Conservation (phyloP, 371 early-diverging fungal species). For the Mycotypha africana region DNA sequence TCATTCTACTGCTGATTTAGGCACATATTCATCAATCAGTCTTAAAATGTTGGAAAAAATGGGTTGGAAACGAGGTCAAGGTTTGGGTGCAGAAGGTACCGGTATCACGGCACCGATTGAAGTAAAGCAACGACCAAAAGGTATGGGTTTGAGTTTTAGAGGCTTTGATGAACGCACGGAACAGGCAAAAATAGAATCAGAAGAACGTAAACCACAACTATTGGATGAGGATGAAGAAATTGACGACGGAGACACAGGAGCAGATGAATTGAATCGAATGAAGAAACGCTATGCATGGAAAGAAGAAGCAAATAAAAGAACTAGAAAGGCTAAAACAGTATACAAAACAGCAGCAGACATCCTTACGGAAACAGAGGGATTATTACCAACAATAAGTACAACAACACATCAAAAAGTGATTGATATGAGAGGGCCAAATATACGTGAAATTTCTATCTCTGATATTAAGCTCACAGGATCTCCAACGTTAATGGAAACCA, state of each 20-base stretch:
- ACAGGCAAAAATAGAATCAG: constrained; percentile 46
- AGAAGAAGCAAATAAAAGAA: constrained; percentile 1
- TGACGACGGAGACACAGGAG: constrained; percentile 12
- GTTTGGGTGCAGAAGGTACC: constrained; percentile 72
- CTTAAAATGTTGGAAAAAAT: constrained; percentile 79
- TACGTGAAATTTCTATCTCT: constrained; percentile 53
- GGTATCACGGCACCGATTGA: constrained; percentile 91
- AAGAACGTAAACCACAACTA: constrained; percentile 15
- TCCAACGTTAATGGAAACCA: constrained; percentile 42
- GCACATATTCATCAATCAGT: constrained; percentile 78
- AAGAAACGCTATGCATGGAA: constrained; percentile 51
- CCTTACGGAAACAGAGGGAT: constrained; percentile 18
- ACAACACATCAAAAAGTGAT: constrained; percentile 60
- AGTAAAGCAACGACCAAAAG: constrained; percentile 72
- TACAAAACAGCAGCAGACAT: constrained; percentile 78
- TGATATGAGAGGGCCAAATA: constrained; percentile 76
- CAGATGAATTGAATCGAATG: not conserved
- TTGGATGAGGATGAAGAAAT: constrained; percentile 23
- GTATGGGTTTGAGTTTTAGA: constrained; percentile 76
- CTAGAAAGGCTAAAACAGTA: constrained; percentile 44
- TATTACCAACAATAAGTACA: constrained; percentile 18
- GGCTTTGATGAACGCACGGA: constrained; percentile 69
- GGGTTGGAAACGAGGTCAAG: constrained; percentile 72
- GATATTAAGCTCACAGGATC: constrained; percentile 38
- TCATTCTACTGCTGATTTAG: constrained; percentile 41